Base-by-base conservation (phyloP, 176 grass and related monocot species). In the Oryza glumipatula region DNA sequence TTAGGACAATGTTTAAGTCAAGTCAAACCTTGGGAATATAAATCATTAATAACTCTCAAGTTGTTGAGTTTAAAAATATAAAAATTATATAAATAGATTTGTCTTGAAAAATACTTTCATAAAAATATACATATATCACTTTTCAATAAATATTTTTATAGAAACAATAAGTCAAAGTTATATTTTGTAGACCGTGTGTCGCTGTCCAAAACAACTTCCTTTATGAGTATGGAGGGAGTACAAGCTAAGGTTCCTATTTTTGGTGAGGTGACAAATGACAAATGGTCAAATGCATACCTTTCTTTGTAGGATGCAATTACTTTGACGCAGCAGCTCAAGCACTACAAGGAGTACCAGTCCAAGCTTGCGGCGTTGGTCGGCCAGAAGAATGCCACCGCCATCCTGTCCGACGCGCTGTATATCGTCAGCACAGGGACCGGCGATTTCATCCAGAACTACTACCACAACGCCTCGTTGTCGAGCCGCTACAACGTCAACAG, bases 371-470 rank as follows among this genome's bases (percentile, higher is more conserved):
- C 61, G 30, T 76, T 93, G 78, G 91, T 88, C 19, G 91, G 92
- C 9, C 72, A 22, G 11, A 26, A 44, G 60, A 60, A 73, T 19
- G 89, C 95, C 0, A 33, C 22, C n/a, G 17, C 76, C 74, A 95
- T 98, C 76, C 74, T 95, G 9, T 32, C 82, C 35, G 91, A n/a
- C 66, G 88, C 91, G 70, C 77, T 98, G 39, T 95, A 98, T 82
- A 35, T 98, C 71, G 4, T 98, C 4, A 92, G 95, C 85, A 82
- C 88, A 0, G 95, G 95, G 22, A 63, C 88, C 47, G 84, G 90
- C 64, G 95, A 98, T 86, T 98, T 88, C 80, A 2, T 93, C 61
- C 92, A 98, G 76, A 98, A 98, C 82, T 98, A 98, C 85, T 98
- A 98, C 77, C 86, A 89, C 67, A 98, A 98, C 73, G 88, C 88